Base-by-base conservation (phyloP, 768 basidiomycete species). In the Nidularia pulvinata region DNA sequence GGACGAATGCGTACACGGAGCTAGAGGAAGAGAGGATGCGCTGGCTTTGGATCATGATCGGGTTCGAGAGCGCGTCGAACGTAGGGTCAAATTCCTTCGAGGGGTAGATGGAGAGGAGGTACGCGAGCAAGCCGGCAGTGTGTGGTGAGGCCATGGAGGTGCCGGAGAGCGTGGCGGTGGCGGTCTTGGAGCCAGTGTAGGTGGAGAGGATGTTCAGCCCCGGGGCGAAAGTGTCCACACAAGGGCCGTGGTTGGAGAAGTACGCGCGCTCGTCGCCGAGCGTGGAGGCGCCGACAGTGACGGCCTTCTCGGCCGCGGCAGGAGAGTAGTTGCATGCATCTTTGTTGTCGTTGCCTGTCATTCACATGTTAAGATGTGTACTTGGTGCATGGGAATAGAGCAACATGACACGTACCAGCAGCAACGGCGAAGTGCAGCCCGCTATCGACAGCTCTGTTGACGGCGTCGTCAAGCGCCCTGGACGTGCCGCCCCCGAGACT, bases 371-470 rank as follows among this genome's bases (percentile, higher is more conserved):
- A 35, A 33, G 14, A 44, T 46, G 57, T 51, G n/a, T 16, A 44
- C 3, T 11, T 43, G 4, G 5, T 30, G 22, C 25, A 10, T 1
- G 45, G 22, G 14, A 9, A 39, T 48, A 54, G 46, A 46, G 35
- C 19, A 47, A 4, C n/a, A 49, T 77, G 81, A 61, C 73, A 84
- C 93, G n/a, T n/a, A n/a, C n/a, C 95, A 56, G 95, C 95, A 56
- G 96, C 96, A 55, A 99, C 97, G 56, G 96, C 93, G 60, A 98
- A 97, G 79, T 98, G 94, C 34, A 99, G 80, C 37, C 97, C 97
- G 35, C 68, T 57, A 7, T 84, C 80, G 51, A 96, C 93, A 46
- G 97, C 94, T 49, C 73, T 76, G 75, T 98, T 86, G 56, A 99
- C 93, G 49, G 88, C 85, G 22, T 80, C 78, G 57, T 99, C 94